phyloP scores from a whole-genome alignment of 768 basidiomycete genomes.

The Amanita pallidorosea region DNA sequence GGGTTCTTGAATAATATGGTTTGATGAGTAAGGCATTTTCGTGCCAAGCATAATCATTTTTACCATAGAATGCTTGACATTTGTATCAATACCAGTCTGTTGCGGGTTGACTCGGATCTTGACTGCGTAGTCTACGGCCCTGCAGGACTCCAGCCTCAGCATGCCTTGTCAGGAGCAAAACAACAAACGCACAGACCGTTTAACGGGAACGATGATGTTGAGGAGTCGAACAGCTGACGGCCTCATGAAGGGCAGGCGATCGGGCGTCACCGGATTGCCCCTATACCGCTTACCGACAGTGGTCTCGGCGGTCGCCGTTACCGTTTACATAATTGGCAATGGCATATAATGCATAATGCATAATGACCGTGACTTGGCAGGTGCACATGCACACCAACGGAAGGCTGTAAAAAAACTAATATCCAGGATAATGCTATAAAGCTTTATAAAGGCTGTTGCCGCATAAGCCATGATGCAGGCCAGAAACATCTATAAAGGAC shows the following conservation, averaged over 20 bases:
- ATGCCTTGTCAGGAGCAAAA: not conserved
- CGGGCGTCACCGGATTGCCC: no score
- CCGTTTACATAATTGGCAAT: not conserved
- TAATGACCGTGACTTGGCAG: no score
- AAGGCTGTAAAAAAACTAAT: not conserved
- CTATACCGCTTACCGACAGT: no score
- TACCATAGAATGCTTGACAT: constrained; percentile 99
- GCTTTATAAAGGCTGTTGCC: no score
- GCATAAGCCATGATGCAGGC: no score
- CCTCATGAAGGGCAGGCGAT: constrained; percentile 38
- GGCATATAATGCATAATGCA: no score
- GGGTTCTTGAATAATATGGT: constrained; percentile 60
- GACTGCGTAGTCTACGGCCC: constrained; percentile 93
- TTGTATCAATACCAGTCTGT: constrained; percentile 92
- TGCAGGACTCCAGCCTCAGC: constrained; percentile 17
- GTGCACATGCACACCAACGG: no score
- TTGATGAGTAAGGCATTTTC: not conserved
- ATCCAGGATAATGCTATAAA: no score
- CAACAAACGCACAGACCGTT: constrained; percentile 46
- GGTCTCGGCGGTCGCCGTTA: no score
- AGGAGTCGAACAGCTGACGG: constrained; percentile 62
- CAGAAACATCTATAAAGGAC: no score
- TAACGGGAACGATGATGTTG: constrained; percentile 91
- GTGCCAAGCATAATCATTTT: constrained; percentile 12
- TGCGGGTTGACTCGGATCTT: constrained; percentile 96